A percentile compares a stretch with the other conserved stretches of the same genome.
These are phyloP conservation scores for Pythium dissotocum DNA, from an alignment of 352 stramenopile species.

Conservation along the genomic window DNA sequence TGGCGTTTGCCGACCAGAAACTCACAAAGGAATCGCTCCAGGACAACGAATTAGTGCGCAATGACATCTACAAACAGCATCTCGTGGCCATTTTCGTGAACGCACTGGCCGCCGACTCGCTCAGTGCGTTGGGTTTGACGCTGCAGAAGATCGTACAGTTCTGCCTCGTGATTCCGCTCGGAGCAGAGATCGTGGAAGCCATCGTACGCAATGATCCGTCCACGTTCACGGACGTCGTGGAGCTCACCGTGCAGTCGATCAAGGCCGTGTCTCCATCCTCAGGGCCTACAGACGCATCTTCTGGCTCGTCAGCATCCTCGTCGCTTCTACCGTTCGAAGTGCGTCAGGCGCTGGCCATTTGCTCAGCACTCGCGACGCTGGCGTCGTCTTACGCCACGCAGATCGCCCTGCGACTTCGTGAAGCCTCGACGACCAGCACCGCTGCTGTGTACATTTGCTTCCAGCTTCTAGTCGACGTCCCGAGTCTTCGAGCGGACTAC, in stretches of 20 bases:
- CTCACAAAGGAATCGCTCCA: neutral
- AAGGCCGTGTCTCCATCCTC: slow-evolving; percentile 9
- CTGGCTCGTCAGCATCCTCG: neutral
- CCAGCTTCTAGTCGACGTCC: slow-evolving; percentile 24
- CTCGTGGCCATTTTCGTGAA: slow-evolving; percentile 52
- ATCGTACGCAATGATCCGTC: slow-evolving; percentile 57
- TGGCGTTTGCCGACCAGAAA: slow-evolving; percentile 10
- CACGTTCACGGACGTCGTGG: slow-evolving; percentile 38
- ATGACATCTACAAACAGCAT: slow-evolving; percentile 60
- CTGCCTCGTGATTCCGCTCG: slow-evolving; percentile 40
- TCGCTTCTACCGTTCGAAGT: slow-evolving; percentile 24
- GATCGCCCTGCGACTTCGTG: slow-evolving; percentile 15
- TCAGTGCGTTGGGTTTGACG: slow-evolving; percentile 1
- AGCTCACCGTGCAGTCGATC: slow-evolving; percentile 37
- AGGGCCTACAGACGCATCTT: slow-evolving; percentile 3
- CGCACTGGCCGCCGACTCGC: slow-evolving; percentile 25
- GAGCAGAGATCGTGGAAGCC: slow-evolving; percentile 40
- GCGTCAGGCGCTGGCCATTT: slow-evolving; percentile 27
- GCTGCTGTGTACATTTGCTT: slow-evolving; percentile 24
- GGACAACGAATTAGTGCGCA: slow-evolving; percentile 51
- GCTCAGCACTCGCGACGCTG: slow-evolving; percentile 37
- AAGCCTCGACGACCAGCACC: slow-evolving; percentile 8
- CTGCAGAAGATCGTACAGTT: slow-evolving; percentile 17
- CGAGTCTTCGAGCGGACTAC: slow-evolving; percentile 19
- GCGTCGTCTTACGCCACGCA: slow-evolving; percentile 40